Base-by-base conservation (phyloP, 208 protist genomes). In the Porcisia hertigi region DNA sequence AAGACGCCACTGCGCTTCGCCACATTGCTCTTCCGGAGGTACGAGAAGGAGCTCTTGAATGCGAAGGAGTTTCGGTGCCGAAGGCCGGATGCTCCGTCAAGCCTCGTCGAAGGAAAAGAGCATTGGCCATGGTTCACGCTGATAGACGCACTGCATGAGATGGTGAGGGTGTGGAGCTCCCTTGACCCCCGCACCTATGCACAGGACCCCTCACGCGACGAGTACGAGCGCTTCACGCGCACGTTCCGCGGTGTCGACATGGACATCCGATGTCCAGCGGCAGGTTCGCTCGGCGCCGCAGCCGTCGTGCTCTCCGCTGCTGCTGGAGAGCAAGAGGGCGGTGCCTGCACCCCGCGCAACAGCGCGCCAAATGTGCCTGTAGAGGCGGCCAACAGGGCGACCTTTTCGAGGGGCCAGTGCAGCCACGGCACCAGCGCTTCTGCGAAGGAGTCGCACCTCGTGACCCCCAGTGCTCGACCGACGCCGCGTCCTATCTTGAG, bases 401-500 rank as follows among this genome's bases (percentile, higher is more conserved):
- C 23, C 62, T 66, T 12, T 14, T 5, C 39, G 12, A 66, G 45
- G 39, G 39, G 57, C 55, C 41, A 39, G 49, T 64, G 58, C 53
- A n/a, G n/a, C 57, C 54, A 18, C 71, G 58, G 45, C 45, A 36
- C 55, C 54, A 77, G 12, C 9, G 70, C 66, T 36, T 76, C 69
- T 53, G 79, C 72, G 39, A 82, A 76, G 81, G 66, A 74, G 60
- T 79, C 75, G 47, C 75, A 63, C 69, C 71, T 86, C 41, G 75
- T 93, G n/a, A 94, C 86, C 55, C 87, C 92, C 23, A 96, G 92
- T 67, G 84, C 92, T 12, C 82, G 92, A 23, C 92, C 92, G 20
- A 96, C 89, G 34, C 92, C 92, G 4, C 86, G 86, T n/a, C 88
- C 94, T 2, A 78, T 92, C 25, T 81, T 80, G 11, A 78, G 73